Base-by-base conservation (phyloP, 2,329 filamentous ascomycete genomes). In the Beauveria brongniartii region DNA sequence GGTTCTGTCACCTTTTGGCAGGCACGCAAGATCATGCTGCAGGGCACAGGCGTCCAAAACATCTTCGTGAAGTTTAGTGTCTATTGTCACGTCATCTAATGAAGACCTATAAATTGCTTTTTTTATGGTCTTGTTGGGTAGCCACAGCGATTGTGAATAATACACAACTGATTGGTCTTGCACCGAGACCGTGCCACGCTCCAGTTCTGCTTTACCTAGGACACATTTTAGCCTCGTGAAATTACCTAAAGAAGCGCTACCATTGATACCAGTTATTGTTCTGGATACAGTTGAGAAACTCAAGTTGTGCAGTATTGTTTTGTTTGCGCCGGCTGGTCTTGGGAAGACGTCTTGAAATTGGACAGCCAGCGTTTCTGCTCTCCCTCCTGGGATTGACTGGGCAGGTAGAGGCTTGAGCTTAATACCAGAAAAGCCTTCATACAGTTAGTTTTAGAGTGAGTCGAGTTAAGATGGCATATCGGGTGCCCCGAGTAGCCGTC, bases 241-340 rank as follows among this genome's bases (percentile, higher is more conserved):
- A 60, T 75, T 77, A 10, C 74, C 74, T 26, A 67, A 72, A 0
- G 72, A 74, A 0, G 76, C 71, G 0, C 73, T 72, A 0, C 73
- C 74, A 6, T 73, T 62, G 2, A 75, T 26, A 4, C 71, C 63
- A 28, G 64, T 61, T 46, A 54, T 12, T 64, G 43, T 44, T 66
- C 66, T 24, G 1, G 40, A 5, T 22, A 24, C 10, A 54, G 43
- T 22, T 1, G 48, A 53, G 14, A 58, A 57, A 16, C 37, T 54
- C 26, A 54, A 5, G 26, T 43, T 54, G 14, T 57, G 48, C 3
- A 54, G 20, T 18, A 62, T 20, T 1, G 24, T 41, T 7, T 41
- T 40, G 8, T 57, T 41, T 8, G 59, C 34, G 6, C 59, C 59
- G 9, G 54, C 40, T 8, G 52, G 54, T 47, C 55, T 40, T 5